Evolutionary conservation across 1,139 yeast species (phyloP).

Genomic region (Lodderomyces theae): DNA sequence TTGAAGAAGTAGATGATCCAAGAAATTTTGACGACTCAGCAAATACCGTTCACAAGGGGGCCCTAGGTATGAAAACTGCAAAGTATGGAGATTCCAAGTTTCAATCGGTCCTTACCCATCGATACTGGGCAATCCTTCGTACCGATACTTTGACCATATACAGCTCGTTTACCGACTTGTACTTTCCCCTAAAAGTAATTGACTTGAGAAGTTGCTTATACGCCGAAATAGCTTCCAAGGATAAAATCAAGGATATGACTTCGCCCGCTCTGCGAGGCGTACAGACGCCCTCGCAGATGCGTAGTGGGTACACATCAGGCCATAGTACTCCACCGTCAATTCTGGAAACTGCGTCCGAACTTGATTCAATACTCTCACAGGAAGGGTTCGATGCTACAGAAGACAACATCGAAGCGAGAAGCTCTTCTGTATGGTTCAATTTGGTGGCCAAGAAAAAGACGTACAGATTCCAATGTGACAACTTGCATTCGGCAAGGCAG

Average conservation of each 20-base stretch:
- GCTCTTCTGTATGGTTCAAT: constrained; percentile 49
- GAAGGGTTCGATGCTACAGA: constrained; percentile 23
- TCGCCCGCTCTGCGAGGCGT: constrained; percentile 12
- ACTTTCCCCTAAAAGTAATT: constrained; percentile 76
- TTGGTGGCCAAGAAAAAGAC: constrained; percentile 55
- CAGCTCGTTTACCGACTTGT: constrained; percentile 68
- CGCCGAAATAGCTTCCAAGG: constrained; percentile 51
- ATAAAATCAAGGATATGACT: constrained; percentile 15
- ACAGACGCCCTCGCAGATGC: constrained; percentile 7
- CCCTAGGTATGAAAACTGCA: constrained; percentile 50
- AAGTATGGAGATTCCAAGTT: constrained; percentile 42
- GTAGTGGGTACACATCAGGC: constrained; percentile 14
- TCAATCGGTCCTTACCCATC: constrained; percentile 33
- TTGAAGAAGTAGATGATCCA: constrained; percentile 8
- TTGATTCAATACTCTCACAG: constrained; percentile 22
- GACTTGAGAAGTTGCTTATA: constrained; percentile 64
- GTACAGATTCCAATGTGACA: constrained; percentile 72
- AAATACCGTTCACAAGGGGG: constrained; percentile 40
- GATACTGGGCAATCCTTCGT: constrained; percentile 76
- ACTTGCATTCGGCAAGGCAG: constrained; percentile 64
- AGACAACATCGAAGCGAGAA: constrained; percentile 24
- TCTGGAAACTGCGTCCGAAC: constrained; percentile 17
- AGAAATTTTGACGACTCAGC: constrained; percentile 29
- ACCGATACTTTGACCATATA: constrained; percentile 70
- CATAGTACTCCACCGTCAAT: constrained; percentile 13